Conservation (phyloP, 2,329 filamentous ascomycete species). For the Chrysoporthe austroafricana region DNA sequence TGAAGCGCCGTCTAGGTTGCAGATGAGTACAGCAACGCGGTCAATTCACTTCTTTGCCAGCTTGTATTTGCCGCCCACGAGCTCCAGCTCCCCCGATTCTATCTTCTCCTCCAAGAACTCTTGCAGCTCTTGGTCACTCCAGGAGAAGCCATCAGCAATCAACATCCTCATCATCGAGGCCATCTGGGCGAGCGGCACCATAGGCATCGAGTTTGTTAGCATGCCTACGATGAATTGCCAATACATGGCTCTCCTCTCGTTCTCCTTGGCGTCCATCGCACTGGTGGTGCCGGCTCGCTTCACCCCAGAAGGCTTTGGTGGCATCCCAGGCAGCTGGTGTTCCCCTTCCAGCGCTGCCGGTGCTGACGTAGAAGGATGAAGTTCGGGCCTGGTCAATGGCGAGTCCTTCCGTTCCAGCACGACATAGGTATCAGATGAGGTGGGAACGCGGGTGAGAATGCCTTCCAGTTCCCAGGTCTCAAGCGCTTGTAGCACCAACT, state of each 20-base stretch:
- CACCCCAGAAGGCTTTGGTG: conserved; percentile 31
- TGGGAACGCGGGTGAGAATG: conserved; percentile 60
- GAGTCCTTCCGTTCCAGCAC: conserved; percentile 62
- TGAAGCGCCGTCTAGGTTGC: not conserved
- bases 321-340: conserved; percentile 17
- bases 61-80: conserved; percentile 72
- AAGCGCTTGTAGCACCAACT: conserved; percentile 69
- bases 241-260: conserved; percentile 68
- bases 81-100: conserved; percentile 69
- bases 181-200: conserved; percentile 81
- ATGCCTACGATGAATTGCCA: conserved; percentile 93
- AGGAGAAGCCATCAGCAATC: conserved; percentile 84
- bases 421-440: conserved; percentile 57
- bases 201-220: conserved; percentile 84
- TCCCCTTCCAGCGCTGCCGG: conserved; percentile 30
- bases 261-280: conserved; percentile 65
- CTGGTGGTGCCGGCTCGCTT: conserved; percentile 37
- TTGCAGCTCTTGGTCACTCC: conserved; percentile 84
- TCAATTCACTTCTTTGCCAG: conserved; percentile 58
- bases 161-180: conserved; percentile 95
- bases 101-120: conserved; percentile 82
- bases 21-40: not conserved
- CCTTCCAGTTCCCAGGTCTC: conserved; percentile 72
- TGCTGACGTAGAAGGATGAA: conserved; percentile 27
- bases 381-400: conserved; percentile 22